These are phyloP conservation scores for Kalaharituber pfeilii DNA, from an alignment of 2,329 filamentous ascomycete genomes.

Conservation along the genomic window DNA sequence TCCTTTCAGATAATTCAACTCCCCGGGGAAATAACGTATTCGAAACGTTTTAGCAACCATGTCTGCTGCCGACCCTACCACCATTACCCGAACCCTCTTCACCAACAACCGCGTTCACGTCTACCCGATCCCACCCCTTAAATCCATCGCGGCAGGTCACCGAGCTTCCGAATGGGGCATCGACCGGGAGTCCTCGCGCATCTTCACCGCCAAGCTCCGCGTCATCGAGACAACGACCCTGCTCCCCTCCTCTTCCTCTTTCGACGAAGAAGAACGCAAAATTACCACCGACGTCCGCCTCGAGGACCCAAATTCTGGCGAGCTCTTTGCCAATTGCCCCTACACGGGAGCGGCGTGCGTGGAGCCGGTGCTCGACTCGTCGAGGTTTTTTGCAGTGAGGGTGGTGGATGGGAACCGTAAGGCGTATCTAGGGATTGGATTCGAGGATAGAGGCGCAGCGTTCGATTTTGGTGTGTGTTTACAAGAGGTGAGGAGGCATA, in stretches of 20 bases:
- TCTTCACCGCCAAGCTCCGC: conserved; percentile 71
- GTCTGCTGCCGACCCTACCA: conserved; percentile 35
- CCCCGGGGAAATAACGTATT: too few relatives aligned
- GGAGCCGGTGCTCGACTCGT: conserved; percentile 61
- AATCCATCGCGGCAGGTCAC: conserved; percentile 59
- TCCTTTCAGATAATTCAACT: too few relatives aligned
- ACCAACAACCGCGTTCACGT: conserved; percentile 57
- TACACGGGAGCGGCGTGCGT: conserved; percentile 39
- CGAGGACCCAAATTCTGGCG: conserved; percentile 53
- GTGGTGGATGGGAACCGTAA: conserved; percentile 62
- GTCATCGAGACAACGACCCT: conserved; percentile 54
- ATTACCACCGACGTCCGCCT: conserved; percentile 61
- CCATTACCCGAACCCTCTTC: conserved; percentile 75
- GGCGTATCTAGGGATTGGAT: conserved; percentile 67
- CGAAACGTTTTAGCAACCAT: too few relatives aligned
- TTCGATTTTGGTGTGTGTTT: conserved; percentile 71
- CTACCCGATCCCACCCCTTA: conserved; percentile 70
- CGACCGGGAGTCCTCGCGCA: conserved; percentile 46
- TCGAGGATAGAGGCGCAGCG: conserved; percentile 69
- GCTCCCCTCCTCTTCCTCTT: conserved; percentile 7
- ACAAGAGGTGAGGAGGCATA: conserved; percentile 46
- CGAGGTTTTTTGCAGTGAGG: conserved; percentile 66
- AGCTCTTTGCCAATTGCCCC: conserved; percentile 69
- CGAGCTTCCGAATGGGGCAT: conserved; percentile 60
- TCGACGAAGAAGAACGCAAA: conserved; percentile 32